Percentiles rank a stretch among this genome's conserved stretches.
These are phyloP conservation scores for Exutisphaerella laricina DNA, from an alignment of 2,329 filamentous ascomycete species.

Conservation along the genomic window DNA sequence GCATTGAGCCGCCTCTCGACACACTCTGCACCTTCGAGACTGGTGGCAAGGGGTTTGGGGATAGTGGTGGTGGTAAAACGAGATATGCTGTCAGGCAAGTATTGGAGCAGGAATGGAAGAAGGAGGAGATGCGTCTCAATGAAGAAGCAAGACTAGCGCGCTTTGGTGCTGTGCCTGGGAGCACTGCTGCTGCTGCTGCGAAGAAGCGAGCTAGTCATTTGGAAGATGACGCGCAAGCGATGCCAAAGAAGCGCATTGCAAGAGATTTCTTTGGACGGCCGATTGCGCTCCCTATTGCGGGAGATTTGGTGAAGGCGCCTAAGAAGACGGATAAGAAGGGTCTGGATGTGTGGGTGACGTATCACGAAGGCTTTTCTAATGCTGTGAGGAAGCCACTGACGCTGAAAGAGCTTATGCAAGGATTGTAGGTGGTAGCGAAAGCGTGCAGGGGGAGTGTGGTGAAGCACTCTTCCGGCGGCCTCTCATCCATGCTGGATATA, in stretches of 20 bases:
- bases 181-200: conserved; percentile 15
- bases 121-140: conserved; percentile 62
- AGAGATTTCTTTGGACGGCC: conserved; percentile 82
- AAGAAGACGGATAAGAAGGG: conserved; percentile 40
- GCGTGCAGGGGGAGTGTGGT: no score
- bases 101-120: conserved; percentile 81
- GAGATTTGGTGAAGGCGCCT: conserved; percentile 34
- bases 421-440: no score
- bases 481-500: conserved; percentile 91
- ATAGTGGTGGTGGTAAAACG: conserved; percentile 58
- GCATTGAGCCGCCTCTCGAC: conserved; percentile 93
- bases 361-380: conserved; percentile 86
- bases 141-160: conserved; percentile 61
- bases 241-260: conserved; percentile 47
- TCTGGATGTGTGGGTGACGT: conserved; percentile 76
- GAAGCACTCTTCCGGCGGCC: no score
- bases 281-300: conserved; percentile 46
- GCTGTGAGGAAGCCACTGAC: conserved; percentile 85
- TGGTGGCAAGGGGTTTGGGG: conserved; percentile 45
- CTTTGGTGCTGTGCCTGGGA: conserved; percentile 49
- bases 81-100: conserved; percentile 93
- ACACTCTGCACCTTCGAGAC: conserved; percentile 70
- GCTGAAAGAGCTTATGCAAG: conserved; percentile 68
- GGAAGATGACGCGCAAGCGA: conserved; percentile 24
- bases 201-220: no score